These are phyloP conservation scores for Ophiostoma quercus DNA, from an alignment of 2,329 filamentous ascomycete genomes.

Conservation along the genomic window DNA sequence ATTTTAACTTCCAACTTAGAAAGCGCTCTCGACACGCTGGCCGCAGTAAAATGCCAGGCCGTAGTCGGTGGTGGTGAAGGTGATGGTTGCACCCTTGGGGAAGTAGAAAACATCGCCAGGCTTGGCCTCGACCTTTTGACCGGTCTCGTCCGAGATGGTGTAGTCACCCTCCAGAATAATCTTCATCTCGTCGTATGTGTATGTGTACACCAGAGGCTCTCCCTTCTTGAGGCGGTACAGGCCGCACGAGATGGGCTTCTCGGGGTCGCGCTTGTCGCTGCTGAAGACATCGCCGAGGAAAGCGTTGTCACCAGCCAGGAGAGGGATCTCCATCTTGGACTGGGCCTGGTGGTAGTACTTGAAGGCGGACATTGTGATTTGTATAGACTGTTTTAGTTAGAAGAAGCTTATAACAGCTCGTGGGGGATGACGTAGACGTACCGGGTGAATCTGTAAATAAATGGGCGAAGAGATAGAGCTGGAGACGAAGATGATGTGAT, in stretches of 20 bases:
- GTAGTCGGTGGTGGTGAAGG: slow-evolving; percentile 14
- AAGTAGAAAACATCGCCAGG: slow-evolving; percentile 16
- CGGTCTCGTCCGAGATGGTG: slow-evolving; percentile 15
- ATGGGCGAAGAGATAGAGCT: neutral
- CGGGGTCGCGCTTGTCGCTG: slow-evolving; percentile 14
- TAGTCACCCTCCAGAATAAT: slow-evolving; percentile 16
- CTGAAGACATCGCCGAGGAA: slow-evolving; percentile 7
- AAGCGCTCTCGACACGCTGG: slow-evolving; percentile 11
- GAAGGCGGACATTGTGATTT: slow-evolving; percentile 9
- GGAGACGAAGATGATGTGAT: neutral
- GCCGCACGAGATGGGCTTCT: slow-evolving; percentile 17
- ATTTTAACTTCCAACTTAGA: neutral
- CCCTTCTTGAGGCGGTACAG: slow-evolving; percentile 17
- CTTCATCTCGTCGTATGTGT: slow-evolving; percentile 16
- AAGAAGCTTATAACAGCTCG: too few relatives aligned
- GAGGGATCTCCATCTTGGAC: slow-evolving; percentile 15
- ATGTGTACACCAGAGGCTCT: slow-evolving; percentile 11
- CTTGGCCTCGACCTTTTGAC: slow-evolving; percentile 11
- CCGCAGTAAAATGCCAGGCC: slow-evolving; percentile 13
- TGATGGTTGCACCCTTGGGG: slow-evolving; percentile 15
- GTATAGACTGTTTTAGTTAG: neutral
- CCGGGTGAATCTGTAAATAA: neutral
- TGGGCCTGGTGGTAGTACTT: slow-evolving; percentile 16
- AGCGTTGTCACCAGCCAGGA: slow-evolving; percentile 12
- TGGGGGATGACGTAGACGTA: neutral